These are phyloP conservation scores for Mortierella sp. DNA, from an alignment of 371 early-diverging fungal species.

Conservation along the genomic window DNA sequence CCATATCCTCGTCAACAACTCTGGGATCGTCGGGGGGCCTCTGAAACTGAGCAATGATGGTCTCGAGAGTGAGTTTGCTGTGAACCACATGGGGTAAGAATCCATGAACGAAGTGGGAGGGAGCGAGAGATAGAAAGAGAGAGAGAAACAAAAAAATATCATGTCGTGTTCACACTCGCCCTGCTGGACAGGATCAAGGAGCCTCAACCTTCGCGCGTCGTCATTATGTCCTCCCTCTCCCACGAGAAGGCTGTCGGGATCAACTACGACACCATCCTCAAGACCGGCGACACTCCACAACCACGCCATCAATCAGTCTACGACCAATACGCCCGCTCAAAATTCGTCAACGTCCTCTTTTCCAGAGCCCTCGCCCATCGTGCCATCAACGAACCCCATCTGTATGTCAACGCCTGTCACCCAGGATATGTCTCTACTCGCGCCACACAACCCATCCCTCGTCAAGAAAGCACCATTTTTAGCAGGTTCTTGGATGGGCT, in stretches of 20 bases:
- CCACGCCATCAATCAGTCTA: slow-evolving; percentile 47
- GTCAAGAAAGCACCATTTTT: no score
- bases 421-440: slow-evolving; percentile 46
- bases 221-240: slow-evolving; percentile 1
- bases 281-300: slow-evolving; percentile 1
- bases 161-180: slow-evolving; percentile 70
- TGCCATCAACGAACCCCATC: slow-evolving; percentile 45
- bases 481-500: background rate
- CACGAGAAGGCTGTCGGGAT: slow-evolving; percentile 62
- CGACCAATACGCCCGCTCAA: slow-evolving; percentile 65
- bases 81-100: slow-evolving; percentile 73
- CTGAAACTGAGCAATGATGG: slow-evolving; percentile 74
- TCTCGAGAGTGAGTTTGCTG: slow-evolving; percentile 78
- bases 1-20: slow-evolving; percentile 75
- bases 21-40: slow-evolving; percentile 80
- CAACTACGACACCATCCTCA: slow-evolving; percentile 71
- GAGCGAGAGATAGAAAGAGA: background rate
- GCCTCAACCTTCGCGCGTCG: slow-evolving; percentile 23
- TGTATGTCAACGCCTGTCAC: slow-evolving; percentile 64
- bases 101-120: background rate
- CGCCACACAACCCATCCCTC: background rate
- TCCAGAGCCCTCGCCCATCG: slow-evolving; percentile 62
- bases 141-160: slow-evolving; percentile 47
- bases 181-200: slow-evolving; percentile 71
- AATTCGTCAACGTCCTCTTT: slow-evolving; percentile 77